Evolutionary conservation across 2,329 filamentous ascomycete genomes (phyloP).

Genomic region (Akanthomyces muscarius): DNA sequence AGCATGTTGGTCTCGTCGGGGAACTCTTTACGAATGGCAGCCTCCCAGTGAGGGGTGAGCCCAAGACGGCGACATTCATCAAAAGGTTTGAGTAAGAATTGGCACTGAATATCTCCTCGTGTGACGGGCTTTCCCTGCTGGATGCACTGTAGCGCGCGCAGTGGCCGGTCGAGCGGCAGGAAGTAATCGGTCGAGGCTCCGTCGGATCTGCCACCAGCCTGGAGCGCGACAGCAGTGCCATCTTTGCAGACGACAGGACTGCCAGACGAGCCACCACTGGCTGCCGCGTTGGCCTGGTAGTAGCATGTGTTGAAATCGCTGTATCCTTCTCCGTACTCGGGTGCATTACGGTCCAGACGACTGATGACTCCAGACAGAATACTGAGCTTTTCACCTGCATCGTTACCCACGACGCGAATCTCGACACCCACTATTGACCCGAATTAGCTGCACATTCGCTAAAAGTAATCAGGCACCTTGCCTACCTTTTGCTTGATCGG

Average conservation of each 20-base stretch:
- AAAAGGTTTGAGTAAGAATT: slow-evolving; percentile 95
- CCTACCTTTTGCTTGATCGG: slow-evolving; percentile 72
- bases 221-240: slow-evolving; percentile 84
- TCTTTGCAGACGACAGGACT: slow-evolving; percentile 96
- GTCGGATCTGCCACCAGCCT: slow-evolving; percentile 90
- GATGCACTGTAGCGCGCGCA: slow-evolving; percentile 82
- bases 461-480: neutral
- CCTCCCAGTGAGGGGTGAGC: slow-evolving; percentile 80
- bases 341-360: slow-evolving; percentile 90
- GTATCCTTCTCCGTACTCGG: slow-evolving; percentile 96
- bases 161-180: slow-evolving; percentile 83
- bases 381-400: slow-evolving; percentile 96
- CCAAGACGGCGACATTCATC: slow-evolving; percentile 92
- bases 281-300: slow-evolving; percentile 95
- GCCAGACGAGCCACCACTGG: slow-evolving; percentile 95
- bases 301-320: slow-evolving; percentile 96
- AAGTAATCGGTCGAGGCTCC: slow-evolving; percentile 98
- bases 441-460: neutral
- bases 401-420: slow-evolving; percentile 96
- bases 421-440: slow-evolving; percentile 70
- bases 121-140: slow-evolving; percentile 70
- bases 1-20: slow-evolving; percentile 96
- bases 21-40: slow-evolving; percentile 74
- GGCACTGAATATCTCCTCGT: slow-evolving; percentile 96
- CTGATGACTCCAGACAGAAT: slow-evolving; percentile 97